Percentiles rank a stretch among this genome's conserved stretches.
These are phyloP conservation scores for Cadophora sp. DNA, from an alignment of 2,329 filamentous ascomycete genomes.

Conservation along the genomic window DNA sequence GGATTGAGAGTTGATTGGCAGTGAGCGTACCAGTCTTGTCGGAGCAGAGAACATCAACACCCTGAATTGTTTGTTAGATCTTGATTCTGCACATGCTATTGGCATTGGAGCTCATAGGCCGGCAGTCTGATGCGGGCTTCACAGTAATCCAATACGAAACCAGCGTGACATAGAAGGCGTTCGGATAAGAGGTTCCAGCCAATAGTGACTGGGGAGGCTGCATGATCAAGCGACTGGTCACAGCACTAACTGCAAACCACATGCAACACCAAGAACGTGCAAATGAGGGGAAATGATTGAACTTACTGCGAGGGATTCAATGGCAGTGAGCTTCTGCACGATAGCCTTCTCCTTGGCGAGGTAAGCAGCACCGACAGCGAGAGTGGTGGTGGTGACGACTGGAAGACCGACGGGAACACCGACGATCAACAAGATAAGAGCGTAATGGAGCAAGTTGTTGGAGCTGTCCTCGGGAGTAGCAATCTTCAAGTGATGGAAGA, in stretches of 20 bases:
- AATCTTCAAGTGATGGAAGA: constrained; percentile 74
- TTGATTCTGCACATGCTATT: constrained; percentile 3
- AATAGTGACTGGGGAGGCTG: constrained; percentile 9
- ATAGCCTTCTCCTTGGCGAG: constrained; percentile 80
- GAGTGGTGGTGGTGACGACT: constrained; percentile 78
- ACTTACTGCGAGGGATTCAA: constrained; percentile 69
- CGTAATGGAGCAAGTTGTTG: constrained; percentile 71
- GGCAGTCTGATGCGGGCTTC: constrained; percentile 12
- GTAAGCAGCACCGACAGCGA: constrained; percentile 79
- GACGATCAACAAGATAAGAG: constrained; percentile 75
- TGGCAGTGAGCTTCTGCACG: constrained; percentile 80
- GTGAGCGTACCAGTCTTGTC: constrained; percentile 83
- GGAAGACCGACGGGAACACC: constrained; percentile 82
- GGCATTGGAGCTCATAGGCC: neutral
- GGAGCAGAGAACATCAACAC: constrained; percentile 81
- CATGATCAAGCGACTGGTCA: constrained; percentile 12
- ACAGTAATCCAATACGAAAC: constrained; percentile 5
- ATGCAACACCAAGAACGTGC: constrained; percentile 14
- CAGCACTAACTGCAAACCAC: constrained; percentile 22
- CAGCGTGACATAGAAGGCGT: neutral
- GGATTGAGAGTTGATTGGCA: constrained; percentile 77
- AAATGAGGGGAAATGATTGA: constrained; percentile 1
- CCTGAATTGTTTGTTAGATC: constrained; percentile 41
- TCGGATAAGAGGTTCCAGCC: constrained; percentile 17
- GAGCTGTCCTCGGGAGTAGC: constrained; percentile 62